These are phyloP conservation scores for Parietaria judaica DNA, from an alignment of 306 rosid species.

Conservation along the genomic window DNA sequence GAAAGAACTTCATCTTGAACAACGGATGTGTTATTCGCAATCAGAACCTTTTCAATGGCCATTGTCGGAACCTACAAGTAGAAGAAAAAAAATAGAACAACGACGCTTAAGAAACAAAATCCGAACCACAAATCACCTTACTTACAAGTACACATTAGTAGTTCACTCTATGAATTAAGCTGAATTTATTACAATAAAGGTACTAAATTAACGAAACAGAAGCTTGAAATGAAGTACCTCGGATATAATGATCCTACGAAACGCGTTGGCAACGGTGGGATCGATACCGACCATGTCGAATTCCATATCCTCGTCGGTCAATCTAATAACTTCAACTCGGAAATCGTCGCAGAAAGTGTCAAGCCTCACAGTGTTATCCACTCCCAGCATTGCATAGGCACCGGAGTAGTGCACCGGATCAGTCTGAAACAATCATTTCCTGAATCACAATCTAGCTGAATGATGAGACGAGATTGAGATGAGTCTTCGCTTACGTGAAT, in stretches of 20 bases:
- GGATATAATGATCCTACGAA: constrained; percentile 83
- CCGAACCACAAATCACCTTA: background rate
- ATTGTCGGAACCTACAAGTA: constrained; percentile 79
- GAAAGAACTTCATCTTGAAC: constrained; percentile 93
- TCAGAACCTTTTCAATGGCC: constrained; percentile 91
- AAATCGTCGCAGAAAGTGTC: constrained; percentile 62
- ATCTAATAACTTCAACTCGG: constrained; percentile 58
- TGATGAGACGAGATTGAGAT: background rate
- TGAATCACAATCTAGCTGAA: too few species aligned
- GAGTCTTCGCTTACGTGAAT: constrained; percentile 18
- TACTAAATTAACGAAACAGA: too few species aligned
- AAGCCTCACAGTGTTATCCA: constrained; percentile 57
- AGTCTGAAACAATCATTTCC: constrained; percentile 33
- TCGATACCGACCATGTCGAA: constrained; percentile 96
- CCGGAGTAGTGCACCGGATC: constrained; percentile 81
- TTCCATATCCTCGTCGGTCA: constrained; percentile 55
- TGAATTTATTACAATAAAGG: too few species aligned
- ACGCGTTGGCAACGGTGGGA: constrained; percentile 87
- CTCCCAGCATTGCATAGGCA: constrained; percentile 59
- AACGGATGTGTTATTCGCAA: constrained; percentile 77
- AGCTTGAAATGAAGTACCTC: constrained; percentile 37
- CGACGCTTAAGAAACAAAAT: background rate
- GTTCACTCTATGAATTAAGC: too few species aligned
- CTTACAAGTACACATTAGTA: too few species aligned
- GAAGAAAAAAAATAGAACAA: background rate